Percentiles rank a stretch among this genome's conserved stretches.
Evolutionary conservation across 768 basidiomycete genomes (phyloP).

Genomic region (Kwoniella pini): DNA sequence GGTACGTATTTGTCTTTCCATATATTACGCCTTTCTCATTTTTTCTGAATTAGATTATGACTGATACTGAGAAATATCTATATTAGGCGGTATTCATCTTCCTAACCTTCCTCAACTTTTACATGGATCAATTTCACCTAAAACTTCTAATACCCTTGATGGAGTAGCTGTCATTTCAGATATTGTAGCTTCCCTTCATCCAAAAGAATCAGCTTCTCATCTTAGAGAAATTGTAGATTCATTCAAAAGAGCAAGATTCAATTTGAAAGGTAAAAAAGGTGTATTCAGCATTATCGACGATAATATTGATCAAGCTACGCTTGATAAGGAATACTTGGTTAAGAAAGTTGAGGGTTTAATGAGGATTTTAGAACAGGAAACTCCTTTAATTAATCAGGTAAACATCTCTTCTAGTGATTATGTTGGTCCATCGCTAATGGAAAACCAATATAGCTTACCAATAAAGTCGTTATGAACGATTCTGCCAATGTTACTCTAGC

Average conservation of each 20-base stretch:
- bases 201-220: slow-evolving; percentile 59
- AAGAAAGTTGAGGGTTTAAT: slow-evolving; percentile 61
- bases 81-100: slow-evolving; percentile 78
- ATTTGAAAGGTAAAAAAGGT: slow-evolving; percentile 54
- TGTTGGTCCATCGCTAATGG: background rate
- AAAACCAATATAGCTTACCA: slow-evolving; percentile 68
- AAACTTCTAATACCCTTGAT: slow-evolving; percentile 63
- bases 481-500: slow-evolving; percentile 88
- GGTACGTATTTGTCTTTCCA: slow-evolving; percentile 59
- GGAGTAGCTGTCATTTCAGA: slow-evolving; percentile 89
- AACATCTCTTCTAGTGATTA: slow-evolving; percentile 5
- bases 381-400: slow-evolving; percentile 77
- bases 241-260: slow-evolving; percentile 42
- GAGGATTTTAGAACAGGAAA: slow-evolving; percentile 59
- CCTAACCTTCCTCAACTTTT: slow-evolving; percentile 73
- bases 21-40: background rate
- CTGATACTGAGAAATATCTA: background rate
- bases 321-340: slow-evolving; percentile 26
- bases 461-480: slow-evolving; percentile 83
- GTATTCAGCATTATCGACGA: slow-evolving; percentile 49
- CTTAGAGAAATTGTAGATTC: slow-evolving; percentile 41
- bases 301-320: background rate
- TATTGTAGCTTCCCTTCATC: slow-evolving; percentile 68
- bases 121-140: slow-evolving; percentile 66
- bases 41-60: background rate